A percentile compares a stretch with the other conserved stretches of the same genome.
These are phyloP conservation scores for Apostasia shenzhenica DNA, from an alignment of 106 monocot genomes.

Conservation along the genomic window DNA sequence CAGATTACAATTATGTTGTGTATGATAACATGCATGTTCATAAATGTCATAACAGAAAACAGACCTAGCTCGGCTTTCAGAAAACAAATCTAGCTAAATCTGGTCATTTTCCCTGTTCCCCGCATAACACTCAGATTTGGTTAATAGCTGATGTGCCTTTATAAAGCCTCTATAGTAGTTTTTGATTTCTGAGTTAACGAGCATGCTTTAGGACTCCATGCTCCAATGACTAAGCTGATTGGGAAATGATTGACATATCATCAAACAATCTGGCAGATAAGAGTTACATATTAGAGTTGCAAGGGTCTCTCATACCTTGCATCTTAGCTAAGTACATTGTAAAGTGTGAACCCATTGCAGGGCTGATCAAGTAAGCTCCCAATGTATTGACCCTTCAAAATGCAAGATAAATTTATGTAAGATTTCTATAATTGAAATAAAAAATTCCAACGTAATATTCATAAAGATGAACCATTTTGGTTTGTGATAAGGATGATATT, in stretches of 20 bases:
- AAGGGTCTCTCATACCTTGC: slow-evolving; percentile 40
- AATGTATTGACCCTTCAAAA: slow-evolving; percentile 62
- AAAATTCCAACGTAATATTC: background rate
- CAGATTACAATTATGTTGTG: too few relatives aligned
- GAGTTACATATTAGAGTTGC: background rate
- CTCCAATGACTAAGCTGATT: background rate
- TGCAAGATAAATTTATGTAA: background rate
- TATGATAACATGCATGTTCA: too few relatives aligned
- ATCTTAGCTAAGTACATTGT: slow-evolving; percentile 91
- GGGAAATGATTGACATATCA: background rate
- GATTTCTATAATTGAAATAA: background rate
- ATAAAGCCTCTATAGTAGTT: background rate
- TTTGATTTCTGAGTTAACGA: background rate
- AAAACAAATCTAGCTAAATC: background rate
- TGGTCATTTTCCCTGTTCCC: background rate
- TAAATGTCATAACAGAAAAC: too few relatives aligned
- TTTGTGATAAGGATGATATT: background rate
- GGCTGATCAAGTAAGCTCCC: slow-evolving; percentile 86
- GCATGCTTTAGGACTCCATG: background rate
- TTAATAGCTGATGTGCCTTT: background rate
- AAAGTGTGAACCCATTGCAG: slow-evolving; percentile 87
- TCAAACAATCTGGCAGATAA: background rate
- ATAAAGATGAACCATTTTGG: background rate
- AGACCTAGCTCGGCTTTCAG: too few relatives aligned
- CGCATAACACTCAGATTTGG: background rate